Evolutionary conservation across 352 stramenopile species (phyloP), one percentile per base, ranked within the genome.

Genomic region (Globisporangium spinosum): DNA sequence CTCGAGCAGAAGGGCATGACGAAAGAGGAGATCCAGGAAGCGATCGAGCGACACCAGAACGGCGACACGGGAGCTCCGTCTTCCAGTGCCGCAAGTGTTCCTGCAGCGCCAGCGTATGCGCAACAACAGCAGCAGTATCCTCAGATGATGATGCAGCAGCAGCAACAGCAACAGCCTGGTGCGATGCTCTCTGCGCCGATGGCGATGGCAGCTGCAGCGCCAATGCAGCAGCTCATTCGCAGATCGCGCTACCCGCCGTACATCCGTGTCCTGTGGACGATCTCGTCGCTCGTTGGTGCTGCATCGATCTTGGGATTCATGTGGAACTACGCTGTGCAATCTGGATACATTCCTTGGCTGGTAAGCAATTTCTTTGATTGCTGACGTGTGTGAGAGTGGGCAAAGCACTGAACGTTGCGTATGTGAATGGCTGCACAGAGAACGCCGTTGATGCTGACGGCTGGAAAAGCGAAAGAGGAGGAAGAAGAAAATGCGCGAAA

Each of bases 1-100:
- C 69, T 94, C 34, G 86, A 93, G 70, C 79, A 87, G 51, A 94
- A 94, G 70, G 86, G 86, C 3, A 79, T 94, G 79, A 89, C 78
- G 12, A 90, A 91, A 56, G 78, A 92, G 59, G 86, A 91, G 71
- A 93, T 93, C 54, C 85, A 93, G 65, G 78, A 89, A 68, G 78
- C 86, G 22, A 89, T 94, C 20, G 84, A 94, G 61, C 76, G 80
- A 27, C 72, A 84, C 59, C 76, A 91, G 51, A 84, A 75, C 38
- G 70, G 71, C 35, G 70, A 59, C 2, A 2, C 32, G 9, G 38
- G 25, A n/a, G 43, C 17, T 22, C 17, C 27, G n/a, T 22, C 59
- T 5, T 51, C 51, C 3, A 25, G 29, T 4, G 4, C 57, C 2
- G 13, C 64, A 12, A 4, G 34, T 35, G 38, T 38, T 29, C 23